These are phyloP conservation scores for Saccharomyces hybrid DNA, from an alignment of 1,139 yeast species.

Conservation along the genomic window DNA sequence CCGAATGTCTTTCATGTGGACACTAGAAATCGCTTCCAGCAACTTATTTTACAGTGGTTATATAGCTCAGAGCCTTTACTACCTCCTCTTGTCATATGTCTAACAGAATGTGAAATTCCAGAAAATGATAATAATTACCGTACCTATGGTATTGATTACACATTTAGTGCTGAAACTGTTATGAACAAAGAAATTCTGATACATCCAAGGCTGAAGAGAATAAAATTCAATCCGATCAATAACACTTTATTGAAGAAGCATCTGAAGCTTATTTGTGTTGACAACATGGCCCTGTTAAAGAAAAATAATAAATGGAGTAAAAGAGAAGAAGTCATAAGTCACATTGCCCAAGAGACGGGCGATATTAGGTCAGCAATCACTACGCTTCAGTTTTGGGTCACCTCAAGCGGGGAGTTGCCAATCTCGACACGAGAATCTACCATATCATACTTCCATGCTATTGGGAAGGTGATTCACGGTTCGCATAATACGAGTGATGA, in stretches of 20 bases:
- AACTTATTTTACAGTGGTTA: conserved; percentile 51
- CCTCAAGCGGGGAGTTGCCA: conserved; percentile 4
- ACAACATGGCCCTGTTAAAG: conserved; percentile 28
- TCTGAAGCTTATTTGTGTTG: conserved; percentile 41
- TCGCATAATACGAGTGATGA: conserved; percentile 32
- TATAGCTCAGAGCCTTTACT: conserved; percentile 33
- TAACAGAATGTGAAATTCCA: conserved; percentile 68
- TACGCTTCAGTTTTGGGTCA: conserved; percentile 61
- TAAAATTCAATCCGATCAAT: conserved; percentile 71
- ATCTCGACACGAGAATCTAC: conserved; percentile 37
- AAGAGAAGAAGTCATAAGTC: conserved; percentile 34
- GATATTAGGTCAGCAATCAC: conserved; percentile 70
- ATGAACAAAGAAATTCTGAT: conserved; percentile 43
- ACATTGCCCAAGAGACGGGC: conserved; percentile 43
- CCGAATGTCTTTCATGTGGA: conserved; percentile 69
- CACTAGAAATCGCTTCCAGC: conserved; percentile 50
- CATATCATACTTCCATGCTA: conserved; percentile 55
- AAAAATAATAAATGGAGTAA: conserved; percentile 33
- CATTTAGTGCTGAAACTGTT: conserved; percentile 56
- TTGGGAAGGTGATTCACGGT: conserved; percentile 61
- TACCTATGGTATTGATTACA: conserved; percentile 41
- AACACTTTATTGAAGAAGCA: conserved; percentile 50
- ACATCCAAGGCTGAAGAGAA: conserved; percentile 37
- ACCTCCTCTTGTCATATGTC: conserved; percentile 69
- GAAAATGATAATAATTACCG: conserved; percentile 25